These are phyloP conservation scores for Karstenula rhodostoma DNA, from an alignment of 2,329 filamentous ascomycete species.

Conservation along the genomic window DNA sequence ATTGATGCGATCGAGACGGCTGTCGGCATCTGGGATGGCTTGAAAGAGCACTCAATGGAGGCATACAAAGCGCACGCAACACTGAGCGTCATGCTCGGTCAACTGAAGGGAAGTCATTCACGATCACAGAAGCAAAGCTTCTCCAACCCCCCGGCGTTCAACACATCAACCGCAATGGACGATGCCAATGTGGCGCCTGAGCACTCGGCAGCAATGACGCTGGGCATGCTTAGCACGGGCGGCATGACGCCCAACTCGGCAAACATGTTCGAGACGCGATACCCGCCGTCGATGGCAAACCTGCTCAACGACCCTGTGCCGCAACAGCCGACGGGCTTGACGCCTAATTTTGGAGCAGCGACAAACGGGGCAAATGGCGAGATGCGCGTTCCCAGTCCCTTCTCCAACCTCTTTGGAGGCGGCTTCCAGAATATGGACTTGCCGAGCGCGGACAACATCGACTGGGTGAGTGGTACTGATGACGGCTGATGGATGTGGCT, in stretches of 20 bases:
- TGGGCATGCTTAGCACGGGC: conserved; percentile 73
- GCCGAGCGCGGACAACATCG: conserved; percentile 60
- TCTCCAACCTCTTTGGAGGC: conserved; percentile 63
- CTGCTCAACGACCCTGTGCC: conserved; percentile 47
- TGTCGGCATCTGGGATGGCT: conserved; percentile 79
- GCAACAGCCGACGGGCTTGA: conserved; percentile 40
- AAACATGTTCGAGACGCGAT: conserved; percentile 52
- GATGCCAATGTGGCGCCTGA: conserved; percentile 67
- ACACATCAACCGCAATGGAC: conserved; percentile 48
- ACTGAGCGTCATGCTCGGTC: conserved; percentile 83
- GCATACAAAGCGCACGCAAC: conserved; percentile 85
- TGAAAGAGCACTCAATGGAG: conserved; percentile 82
- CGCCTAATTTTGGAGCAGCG: conserved; percentile 46
- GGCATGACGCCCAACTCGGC: conserved; percentile 62
- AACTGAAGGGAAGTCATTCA: conserved; percentile 66
- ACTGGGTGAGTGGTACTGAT: conserved; percentile 63
- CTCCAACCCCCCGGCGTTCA: conserved; percentile 40
- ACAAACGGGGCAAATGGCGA: conserved; percentile 47
- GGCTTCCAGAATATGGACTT: conserved; percentile 63
- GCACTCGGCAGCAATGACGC: conserved; percentile 72
- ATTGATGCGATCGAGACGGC: conserved; percentile 75
- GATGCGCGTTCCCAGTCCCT: conserved; percentile 59
- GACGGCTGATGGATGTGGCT: conserved; percentile 13
- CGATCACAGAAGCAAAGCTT: conserved; percentile 41
- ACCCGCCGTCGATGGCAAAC: conserved; percentile 50